Evolutionary conservation across 2,329 filamentous ascomycete species (phyloP).

Genomic region (Fusarium nelsonii): DNA sequence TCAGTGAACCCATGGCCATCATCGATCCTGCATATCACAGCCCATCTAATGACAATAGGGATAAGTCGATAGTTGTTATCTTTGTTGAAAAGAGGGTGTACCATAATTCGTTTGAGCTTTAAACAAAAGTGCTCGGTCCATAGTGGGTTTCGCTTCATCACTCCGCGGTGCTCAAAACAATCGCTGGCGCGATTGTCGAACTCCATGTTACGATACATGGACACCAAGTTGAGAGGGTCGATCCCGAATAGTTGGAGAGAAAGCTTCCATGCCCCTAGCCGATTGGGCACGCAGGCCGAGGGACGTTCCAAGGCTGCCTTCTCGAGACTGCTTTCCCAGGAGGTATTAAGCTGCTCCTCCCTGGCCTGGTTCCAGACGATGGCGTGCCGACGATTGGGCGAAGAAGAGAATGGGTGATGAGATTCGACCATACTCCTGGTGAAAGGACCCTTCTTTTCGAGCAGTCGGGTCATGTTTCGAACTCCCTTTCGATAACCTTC

Average conservation of each 20-base stretch:
- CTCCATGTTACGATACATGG: background rate
- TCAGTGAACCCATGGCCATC: background rate
- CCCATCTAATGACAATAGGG: constrained; percentile 3
- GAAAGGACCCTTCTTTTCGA: background rate
- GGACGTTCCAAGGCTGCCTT: background rate
- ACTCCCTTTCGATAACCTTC: background rate
- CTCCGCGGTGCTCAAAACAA: background rate
- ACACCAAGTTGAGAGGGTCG: background rate
- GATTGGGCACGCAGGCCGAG: fast-evolving
- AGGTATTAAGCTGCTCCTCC: background rate
- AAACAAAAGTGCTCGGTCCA: background rate
- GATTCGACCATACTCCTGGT: background rate
- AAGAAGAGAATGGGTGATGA: background rate
- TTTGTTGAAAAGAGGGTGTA: constrained; percentile 2
- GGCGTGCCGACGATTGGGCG: background rate
- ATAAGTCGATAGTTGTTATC: background rate
- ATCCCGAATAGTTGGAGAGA: background rate
- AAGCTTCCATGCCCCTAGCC: background rate
- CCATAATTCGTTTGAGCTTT: background rate
- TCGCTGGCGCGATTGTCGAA: background rate
- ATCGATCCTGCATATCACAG: background rate
- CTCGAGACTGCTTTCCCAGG: background rate
- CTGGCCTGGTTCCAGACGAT: background rate
- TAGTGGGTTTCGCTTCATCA: background rate
- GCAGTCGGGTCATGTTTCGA: background rate